These are phyloP conservation scores for Cutaneotrichosporon dermatis DNA, from an alignment of 1,284 basidiomycete genomes.

Conservation along the genomic window DNA sequence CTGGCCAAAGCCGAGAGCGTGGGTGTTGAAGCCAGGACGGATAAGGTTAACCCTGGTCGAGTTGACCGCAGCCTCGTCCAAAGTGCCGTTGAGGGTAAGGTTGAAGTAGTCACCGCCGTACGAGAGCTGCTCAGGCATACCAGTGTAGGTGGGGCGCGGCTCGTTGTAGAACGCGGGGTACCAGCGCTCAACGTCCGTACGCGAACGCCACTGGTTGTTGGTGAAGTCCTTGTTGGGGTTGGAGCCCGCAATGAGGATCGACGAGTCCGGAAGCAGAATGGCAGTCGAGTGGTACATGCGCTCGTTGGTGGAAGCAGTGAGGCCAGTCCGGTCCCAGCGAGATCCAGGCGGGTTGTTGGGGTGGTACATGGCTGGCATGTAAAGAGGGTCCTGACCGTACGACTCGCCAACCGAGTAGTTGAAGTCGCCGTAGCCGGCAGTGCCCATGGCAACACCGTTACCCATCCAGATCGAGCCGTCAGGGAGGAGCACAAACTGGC, in stretches of 20 bases:
- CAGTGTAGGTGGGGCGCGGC: slow-evolving; percentile 58
- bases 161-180: slow-evolving; percentile 56
- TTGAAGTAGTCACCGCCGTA: slow-evolving; percentile 75
- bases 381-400: slow-evolving; percentile 47
- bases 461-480: slow-evolving; percentile 52
- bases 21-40: slow-evolving; percentile 88
- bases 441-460: slow-evolving; percentile 72
- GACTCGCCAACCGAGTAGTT: slow-evolving; percentile 41
- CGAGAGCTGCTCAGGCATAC: slow-evolving; percentile 48
- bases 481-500: slow-evolving; percentile 56
- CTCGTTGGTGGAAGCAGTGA: slow-evolving; percentile 58
- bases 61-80: slow-evolving; percentile 50
- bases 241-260: slow-evolving; percentile 81
- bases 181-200: slow-evolving; percentile 46
- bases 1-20: slow-evolving; percentile 67
- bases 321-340: slow-evolving; percentile 68
- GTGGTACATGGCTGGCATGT: slow-evolving; percentile 58
- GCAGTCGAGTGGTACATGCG: slow-evolving; percentile 85
- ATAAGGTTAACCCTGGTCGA: slow-evolving; percentile 68
- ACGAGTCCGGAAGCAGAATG: slow-evolving; percentile 80
- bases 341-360: slow-evolving; percentile 58
- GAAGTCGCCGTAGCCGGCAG: slow-evolving; percentile 52
- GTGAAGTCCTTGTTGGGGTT: slow-evolving; percentile 83
- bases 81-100: slow-evolving; percentile 60
- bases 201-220: slow-evolving; percentile 43